phyloP scores from a whole-genome alignment of 768 basidiomycete species.

The Leucosporidium creatinivorum region DNA sequence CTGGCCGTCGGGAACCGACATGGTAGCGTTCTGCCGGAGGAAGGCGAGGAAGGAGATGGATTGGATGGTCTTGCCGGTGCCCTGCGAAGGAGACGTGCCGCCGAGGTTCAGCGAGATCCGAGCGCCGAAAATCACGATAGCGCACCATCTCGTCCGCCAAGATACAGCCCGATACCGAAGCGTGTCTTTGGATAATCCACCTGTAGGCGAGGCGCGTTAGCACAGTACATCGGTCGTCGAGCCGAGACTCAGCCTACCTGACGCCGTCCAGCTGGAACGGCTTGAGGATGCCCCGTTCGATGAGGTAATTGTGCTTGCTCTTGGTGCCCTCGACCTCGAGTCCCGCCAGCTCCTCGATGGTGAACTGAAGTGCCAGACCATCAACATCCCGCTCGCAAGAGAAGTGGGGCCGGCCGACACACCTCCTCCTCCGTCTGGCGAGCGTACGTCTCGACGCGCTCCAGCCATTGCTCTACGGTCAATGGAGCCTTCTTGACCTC shows the following conservation, averaged over 20 bases:
- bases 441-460: too few relatives aligned
- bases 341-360: too few relatives aligned
- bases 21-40: slow-evolving; percentile 65
- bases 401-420: too few relatives aligned
- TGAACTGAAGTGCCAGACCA: too few relatives aligned
- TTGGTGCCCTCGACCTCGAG: too few relatives aligned
- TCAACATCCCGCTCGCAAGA: too few relatives aligned
- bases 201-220: not conserved
- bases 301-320: slow-evolving; percentile 43
- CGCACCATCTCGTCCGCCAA: slow-evolving; percentile 38
- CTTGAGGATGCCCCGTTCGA: slow-evolving; percentile 79
- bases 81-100: not conserved
- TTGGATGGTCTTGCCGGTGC: slow-evolving; percentile 68
- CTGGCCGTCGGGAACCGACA: too few relatives aligned
- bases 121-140: too few relatives aligned
- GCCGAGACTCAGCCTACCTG: not conserved
- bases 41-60: slow-evolving; percentile 89
- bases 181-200: not conserved
- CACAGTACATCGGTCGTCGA: too few relatives aligned
- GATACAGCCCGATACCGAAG: slow-evolving; percentile 1
- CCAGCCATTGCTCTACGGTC: too few relatives aligned
- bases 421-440: too few relatives aligned
- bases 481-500: slow-evolving; percentile 51
- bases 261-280: slow-evolving; percentile 44
- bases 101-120: not conserved